A percentile compares a stretch with the other conserved stretches of the same genome.
Evolutionary conservation across 2,329 filamentous ascomycete genomes (phyloP).

Genomic region (Venturia effusa): DNA sequence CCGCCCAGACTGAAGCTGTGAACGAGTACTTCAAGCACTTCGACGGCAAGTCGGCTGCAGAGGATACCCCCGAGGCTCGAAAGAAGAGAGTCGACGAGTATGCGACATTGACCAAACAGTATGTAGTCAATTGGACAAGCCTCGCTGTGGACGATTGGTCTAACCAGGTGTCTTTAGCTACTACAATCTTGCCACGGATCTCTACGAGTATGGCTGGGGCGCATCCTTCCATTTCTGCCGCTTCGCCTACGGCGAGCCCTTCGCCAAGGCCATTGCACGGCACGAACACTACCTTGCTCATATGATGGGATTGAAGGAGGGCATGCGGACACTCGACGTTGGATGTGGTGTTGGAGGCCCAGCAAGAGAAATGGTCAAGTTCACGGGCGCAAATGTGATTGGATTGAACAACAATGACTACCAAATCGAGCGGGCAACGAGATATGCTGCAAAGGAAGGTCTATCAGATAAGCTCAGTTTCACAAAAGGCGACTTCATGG

Average conservation of each 20-base stretch:
- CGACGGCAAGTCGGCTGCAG: constrained; percentile 69
- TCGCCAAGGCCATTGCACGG: constrained; percentile 83
- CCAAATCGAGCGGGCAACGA: constrained; percentile 87
- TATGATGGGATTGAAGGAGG: constrained; percentile 73
- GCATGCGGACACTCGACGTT: constrained; percentile 87
- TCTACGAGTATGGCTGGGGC: constrained; percentile 96
- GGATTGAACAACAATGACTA: constrained; percentile 99
- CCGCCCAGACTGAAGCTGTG: constrained; percentile 68
- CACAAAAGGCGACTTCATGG: constrained; percentile 96
- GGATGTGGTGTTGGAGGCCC: constrained; percentile 95
- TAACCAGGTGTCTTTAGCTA: constrained; percentile 46
- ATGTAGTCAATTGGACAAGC: constrained; percentile 28
- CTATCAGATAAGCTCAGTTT: constrained; percentile 71
- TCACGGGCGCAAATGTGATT: constrained; percentile 78
- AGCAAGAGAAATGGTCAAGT: constrained; percentile 91
- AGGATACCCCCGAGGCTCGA: constrained; percentile 74
- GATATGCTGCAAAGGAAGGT: constrained; percentile 72
- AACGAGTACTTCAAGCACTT: constrained; percentile 96
- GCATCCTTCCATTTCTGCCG: constrained; percentile 97
- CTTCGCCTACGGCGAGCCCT: constrained; percentile 75
- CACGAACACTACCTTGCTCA: constrained; percentile 97
- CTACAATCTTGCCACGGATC: constrained; percentile 92
- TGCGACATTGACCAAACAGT: constrained; percentile 87
- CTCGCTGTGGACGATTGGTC: constrained; percentile 21
- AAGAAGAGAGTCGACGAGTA: constrained; percentile 81